Base-by-base conservation (phyloP, 2,329 filamentous ascomycete species). In the Neofusicoccum ribis region DNA sequence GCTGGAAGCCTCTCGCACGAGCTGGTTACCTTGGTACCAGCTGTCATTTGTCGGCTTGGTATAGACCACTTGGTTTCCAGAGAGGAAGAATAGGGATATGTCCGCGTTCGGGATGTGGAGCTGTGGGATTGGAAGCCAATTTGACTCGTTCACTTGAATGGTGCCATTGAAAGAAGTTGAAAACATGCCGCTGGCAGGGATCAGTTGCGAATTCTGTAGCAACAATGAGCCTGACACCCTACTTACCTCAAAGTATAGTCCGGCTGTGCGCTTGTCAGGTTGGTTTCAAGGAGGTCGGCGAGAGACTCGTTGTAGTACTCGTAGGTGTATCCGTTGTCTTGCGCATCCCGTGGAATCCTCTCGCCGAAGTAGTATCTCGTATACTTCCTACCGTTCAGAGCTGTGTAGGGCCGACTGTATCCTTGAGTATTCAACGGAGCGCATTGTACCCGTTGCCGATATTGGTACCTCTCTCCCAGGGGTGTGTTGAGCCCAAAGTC, bases 81-180 rank as follows among this genome's bases (percentile, higher is more conserved):
- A 68, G 5, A 78, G 68, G 65, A 75, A 76, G 50, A 76, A 69
- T 4, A 78, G 47, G 14, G 70, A 68, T 8, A 74, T 59, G 52
- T 79, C 76, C 5, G 73, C 72, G 50, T 77, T 70, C 1, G 64
- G 67, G 15, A 68, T 66, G 3, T 68, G 67, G 44, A 79, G 71
- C 41, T 68, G 69, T 15, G 70, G 67, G 36, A 75, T 72, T 2
- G 76, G 73, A n/a, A 12, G 20, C 44, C 54, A 62, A 1, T n/a
- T 31, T 6, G 47, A 63, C 8, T 31, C 39, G 1, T 43, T 39
- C 9, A 23, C 7, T 5, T 37, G 15, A n/a, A 37, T 56, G 8
- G 41, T 15, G 12, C 51, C 36, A 34, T 59, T 59, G 5, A 44
- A 12, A 7, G 20, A 27, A 2, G 41, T 34, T 8, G 41, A 44